Evolutionary conservation across 768 basidiomycete species (phyloP).

Genomic region (Tylopilus vinaceipallidus): DNA sequence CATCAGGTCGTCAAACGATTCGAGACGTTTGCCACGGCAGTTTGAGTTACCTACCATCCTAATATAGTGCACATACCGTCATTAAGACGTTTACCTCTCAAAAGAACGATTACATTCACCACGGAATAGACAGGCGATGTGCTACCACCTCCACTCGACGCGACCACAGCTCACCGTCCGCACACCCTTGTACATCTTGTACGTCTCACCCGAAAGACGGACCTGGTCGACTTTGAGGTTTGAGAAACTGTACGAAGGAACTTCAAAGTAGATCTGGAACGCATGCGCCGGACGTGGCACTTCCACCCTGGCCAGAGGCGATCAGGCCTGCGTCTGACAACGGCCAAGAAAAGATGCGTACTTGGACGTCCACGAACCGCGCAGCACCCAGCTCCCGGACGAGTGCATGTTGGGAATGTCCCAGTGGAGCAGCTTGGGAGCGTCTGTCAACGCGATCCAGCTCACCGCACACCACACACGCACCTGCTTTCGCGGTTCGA

Average conservation of each 20-base stretch:
- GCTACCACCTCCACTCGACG: conserved; percentile 35
- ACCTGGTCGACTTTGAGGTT: conserved; percentile 84
- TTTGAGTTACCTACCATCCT: too few relatives aligned
- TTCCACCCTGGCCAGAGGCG: conserved; percentile 33
- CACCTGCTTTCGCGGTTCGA: conserved; percentile 69
- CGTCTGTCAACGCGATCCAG: neutral
- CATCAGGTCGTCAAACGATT: conserved; percentile 44
- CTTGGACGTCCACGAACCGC: conserved; percentile 74
- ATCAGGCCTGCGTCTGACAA: neutral
- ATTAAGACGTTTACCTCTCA: conserved; percentile 1
- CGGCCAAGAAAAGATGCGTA: conserved; percentile 33
- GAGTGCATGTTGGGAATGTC: conserved; percentile 66
- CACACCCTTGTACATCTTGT: conserved; percentile 93
- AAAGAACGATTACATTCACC: too few relatives aligned
- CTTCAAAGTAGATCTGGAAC: conserved; percentile 67
- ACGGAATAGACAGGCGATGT: neutral
- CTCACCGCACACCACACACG: neutral
- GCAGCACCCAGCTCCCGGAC: conserved; percentile 67
- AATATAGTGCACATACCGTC: conserved; percentile 17
- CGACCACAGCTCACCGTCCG: conserved; percentile 47
- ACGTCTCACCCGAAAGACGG: conserved; percentile 72
- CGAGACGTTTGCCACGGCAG: conserved; percentile 18
- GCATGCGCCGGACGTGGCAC: conserved; percentile 69
- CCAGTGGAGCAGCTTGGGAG: conserved; percentile 54
- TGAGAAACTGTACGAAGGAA: conserved; percentile 71